These are phyloP conservation scores for Beauveria caledonica DNA, from an alignment of 2,329 filamentous ascomycete genomes.

Conservation along the genomic window DNA sequence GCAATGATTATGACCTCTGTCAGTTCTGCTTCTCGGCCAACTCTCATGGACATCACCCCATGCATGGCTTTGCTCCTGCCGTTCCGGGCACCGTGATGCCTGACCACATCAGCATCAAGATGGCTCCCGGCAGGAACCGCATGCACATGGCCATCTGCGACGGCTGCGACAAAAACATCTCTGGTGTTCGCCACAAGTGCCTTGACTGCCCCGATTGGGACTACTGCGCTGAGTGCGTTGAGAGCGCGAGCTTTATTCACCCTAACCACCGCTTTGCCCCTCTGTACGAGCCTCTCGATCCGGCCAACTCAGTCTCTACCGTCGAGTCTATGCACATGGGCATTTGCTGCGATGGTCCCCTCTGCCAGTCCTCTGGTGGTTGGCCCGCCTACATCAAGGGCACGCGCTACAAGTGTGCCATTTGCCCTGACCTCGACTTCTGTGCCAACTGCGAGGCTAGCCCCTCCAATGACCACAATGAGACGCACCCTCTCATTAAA, in stretches of 20 bases:
- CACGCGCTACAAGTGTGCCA: conserved; percentile 90
- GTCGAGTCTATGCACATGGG: conserved; percentile 57
- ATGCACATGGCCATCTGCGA: conserved; percentile 88
- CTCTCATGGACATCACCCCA: conserved; percentile 85
- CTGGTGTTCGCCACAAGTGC: conserved; percentile 91
- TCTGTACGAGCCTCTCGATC: conserved; percentile 63
- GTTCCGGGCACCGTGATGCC: conserved; percentile 55
- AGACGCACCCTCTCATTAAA: conserved; percentile 94
- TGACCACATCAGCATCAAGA: conserved; percentile 54
- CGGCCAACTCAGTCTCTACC: conserved; percentile 15
- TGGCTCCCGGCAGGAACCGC: conserved; percentile 71
- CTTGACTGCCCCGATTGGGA: conserved; percentile 97
- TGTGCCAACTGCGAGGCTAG: conserved; percentile 89
- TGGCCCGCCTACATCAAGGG: conserved; percentile 70
- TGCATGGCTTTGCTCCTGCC: conserved; percentile 68
- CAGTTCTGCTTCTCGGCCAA: conserved; percentile 66
- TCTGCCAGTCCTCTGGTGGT: conserved; percentile 54
- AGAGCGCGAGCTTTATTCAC: conserved; percentile 60
- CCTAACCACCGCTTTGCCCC: conserved; percentile 81
- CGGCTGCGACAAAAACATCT: conserved; percentile 82
- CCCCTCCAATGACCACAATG: conserved; percentile 79
- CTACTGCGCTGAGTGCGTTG: conserved; percentile 73
- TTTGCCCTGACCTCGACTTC: conserved; percentile 92
- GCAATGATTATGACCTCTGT: conserved; percentile 91
- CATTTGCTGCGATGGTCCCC: conserved; percentile 89